These are phyloP conservation scores for Penicillium waksmanii DNA, from an alignment of 495 filamentous ascomycete species.

Conservation along the genomic window DNA sequence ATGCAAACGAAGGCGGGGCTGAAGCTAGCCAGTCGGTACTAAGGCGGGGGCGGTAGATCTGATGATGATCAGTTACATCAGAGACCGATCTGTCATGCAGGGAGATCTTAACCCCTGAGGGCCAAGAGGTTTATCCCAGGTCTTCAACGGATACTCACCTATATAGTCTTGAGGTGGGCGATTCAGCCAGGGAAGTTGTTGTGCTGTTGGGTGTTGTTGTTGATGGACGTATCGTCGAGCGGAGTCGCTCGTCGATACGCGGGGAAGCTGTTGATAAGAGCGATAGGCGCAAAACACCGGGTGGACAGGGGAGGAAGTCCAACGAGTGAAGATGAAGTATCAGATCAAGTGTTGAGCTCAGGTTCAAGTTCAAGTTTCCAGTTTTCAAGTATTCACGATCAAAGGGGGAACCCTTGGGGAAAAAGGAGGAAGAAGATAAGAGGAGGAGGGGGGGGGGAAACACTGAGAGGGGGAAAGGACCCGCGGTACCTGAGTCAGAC, in stretches of 20 bases:
- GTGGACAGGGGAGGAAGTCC: constrained; percentile 8
- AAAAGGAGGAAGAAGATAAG: constrained; percentile 2
- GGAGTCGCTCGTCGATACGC: constrained; percentile 33
- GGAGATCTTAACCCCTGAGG: neutral
- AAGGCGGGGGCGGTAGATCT: constrained; percentile 4
- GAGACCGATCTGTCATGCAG: constrained; percentile 3
- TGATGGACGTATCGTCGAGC: constrained; percentile 27
- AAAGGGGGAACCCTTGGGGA: neutral
- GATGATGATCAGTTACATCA: constrained; percentile 9
- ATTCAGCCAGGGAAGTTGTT: neutral
- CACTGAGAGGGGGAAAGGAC: constrained; percentile 19
- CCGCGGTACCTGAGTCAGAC: constrained; percentile 29
- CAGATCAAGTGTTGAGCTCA: neutral
- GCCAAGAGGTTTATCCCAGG: neutral
- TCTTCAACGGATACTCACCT: neutral
- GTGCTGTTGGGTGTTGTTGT: neutral
- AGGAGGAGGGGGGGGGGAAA: constrained; percentile 4
- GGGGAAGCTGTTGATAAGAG: constrained; percentile 36
- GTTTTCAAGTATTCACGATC: neutral
- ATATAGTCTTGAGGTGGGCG: neutral
- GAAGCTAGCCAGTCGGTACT: neutral
- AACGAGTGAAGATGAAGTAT: neutral
- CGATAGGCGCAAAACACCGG: constrained; percentile 23
- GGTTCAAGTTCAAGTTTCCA: neutral
- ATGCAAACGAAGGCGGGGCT: constrained; percentile 10